phyloP scores from a whole-genome alignment of 306 rosid species.

The Leucaena leucocephala region DNA sequence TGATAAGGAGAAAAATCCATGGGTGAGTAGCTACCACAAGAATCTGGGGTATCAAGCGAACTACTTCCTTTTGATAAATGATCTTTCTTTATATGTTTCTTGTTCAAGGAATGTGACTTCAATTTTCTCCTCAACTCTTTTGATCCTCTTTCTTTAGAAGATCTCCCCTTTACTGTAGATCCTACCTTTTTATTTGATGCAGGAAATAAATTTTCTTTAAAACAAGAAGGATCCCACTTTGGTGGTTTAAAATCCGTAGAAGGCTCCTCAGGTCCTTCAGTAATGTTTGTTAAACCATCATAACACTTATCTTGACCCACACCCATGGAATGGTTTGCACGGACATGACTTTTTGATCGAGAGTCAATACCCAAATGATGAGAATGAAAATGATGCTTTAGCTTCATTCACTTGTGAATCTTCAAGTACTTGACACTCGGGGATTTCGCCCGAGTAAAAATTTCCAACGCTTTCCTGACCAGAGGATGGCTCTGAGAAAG shows the following conservation, averaged over 20 bases:
- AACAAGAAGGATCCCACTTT: constrained; percentile 64
- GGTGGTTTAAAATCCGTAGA: constrained; percentile 56
- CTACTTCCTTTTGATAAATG: constrained; percentile 48
- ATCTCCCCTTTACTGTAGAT: constrained; percentile 48
- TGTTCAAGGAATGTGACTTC: constrained; percentile 50
- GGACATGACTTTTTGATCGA: constrained; percentile 37
- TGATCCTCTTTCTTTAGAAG: constrained; percentile 57
- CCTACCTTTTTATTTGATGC: constrained; percentile 43
- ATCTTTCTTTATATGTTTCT: constrained; percentile 48
- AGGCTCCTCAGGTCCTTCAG: constrained; percentile 46
- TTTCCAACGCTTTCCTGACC: constrained; percentile 38
- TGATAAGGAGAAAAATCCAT: constrained; percentile 93
- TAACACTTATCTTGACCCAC: constrained; percentile 35
- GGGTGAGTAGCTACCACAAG: constrained; percentile 69
- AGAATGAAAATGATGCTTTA: constrained; percentile 45
- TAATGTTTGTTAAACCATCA: constrained; percentile 40
- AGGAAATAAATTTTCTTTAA: constrained; percentile 68
- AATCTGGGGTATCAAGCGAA: constrained; percentile 51
- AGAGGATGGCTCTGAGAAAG: constrained; percentile 43
- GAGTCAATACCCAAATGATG: constrained; percentile 43
- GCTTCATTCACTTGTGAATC: constrained; percentile 43
- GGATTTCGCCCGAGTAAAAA: constrained; percentile 43
- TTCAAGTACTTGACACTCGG: constrained; percentile 38
- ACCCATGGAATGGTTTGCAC: constrained; percentile 35
- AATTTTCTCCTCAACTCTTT: constrained; percentile 55